Evolutionary conservation across 2,329 filamentous ascomycete species (phyloP), one percentile per base, ranked within the genome.

Genomic region (Fusarium sp.): DNA sequence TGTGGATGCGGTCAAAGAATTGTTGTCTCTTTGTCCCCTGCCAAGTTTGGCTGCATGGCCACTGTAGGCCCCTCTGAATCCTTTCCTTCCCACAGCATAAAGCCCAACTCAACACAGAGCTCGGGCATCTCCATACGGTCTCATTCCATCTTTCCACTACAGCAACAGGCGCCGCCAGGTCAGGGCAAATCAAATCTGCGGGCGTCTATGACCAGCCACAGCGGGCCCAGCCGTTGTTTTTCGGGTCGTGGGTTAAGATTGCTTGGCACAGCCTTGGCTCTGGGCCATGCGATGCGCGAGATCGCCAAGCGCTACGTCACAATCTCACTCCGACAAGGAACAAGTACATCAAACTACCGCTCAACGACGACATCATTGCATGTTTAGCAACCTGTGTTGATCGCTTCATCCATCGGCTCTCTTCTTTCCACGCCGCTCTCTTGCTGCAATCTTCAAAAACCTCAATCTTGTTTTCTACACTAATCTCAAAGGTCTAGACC

Each of bases 161-260:
- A 37, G 35, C 35, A 37, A 37, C 35, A 37, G 35, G 35, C 35
- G 33, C 31, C 35, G 33, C 27, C 27, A 29, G 27, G 27, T 29
- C 33, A 16, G 20, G 20, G 10, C 7, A 24, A 48, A 27, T 27
- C 24, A 27, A 27, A 48, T 48, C 27, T 31, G 27, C 56, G 57
- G 29, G 29, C 22, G 58, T 56, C 59, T 56, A 52, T 57, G 37
- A 41, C 56, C 31, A 61, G 72, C 72, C 69, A 73, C 69, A 70
- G 59, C 72, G 72, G 72, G 62, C 62, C 72, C 72, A 69, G 59
- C 72, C 72, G 72, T 69, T 57, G 41, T 69, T 72, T 65, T 69
- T 72, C 24, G 64, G 57, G 48, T 39, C 60, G 33, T 37, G 50
- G 37, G 37, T 57, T 57, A 69, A 52, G 35, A 72, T 74, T 72